Base-by-base conservation (phyloP, 768 basidiomycete species). In the Mycena albidolilacea region DNA sequence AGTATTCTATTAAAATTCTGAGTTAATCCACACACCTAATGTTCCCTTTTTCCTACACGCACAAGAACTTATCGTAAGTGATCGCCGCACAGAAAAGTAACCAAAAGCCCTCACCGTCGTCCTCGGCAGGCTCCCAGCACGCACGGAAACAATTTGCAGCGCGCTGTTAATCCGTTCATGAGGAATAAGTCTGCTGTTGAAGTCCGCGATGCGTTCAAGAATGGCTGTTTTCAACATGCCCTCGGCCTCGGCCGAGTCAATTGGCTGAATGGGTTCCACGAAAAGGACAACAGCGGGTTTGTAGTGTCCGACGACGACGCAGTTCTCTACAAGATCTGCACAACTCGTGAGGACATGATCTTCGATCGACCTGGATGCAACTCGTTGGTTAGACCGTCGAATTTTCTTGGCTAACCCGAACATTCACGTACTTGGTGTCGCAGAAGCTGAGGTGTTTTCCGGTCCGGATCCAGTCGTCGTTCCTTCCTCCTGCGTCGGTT, bases 221-320 rank as follows among this genome's bases (percentile, higher is more conserved):
- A 83, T 80, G 3, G 68, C 69, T 11, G 54, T 59, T 58, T 82
- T 81, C 17, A 80, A 64, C 7, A 38, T 19, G 1, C 48, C 67
- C 0, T 77, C 69, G 35, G 73, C 75, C 5, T 63, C 44, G 5
- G 71, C 43, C 8, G 19, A 37, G 0, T 15, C 60, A 12, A 3
- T 67, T 48, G 3, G 72, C 30, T 30, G 44, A 9, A 70, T 43
- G 15, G 80, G 78, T 67, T 84, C 82, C 7, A 81, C 77, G 19
- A 84, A 78, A 5, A 84, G 77, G 0, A 81, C 75, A 5, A 80
- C 69, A 6, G 69, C 72, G 3, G 80, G 78, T 62, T 78, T 77
- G 67, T 80, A 79, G 50, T 84, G 80, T 2, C 83, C 83, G 14
- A 82, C 81, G 12, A 81, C 80, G 15, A 79, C 79, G 60, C 79